Evolutionary conservation across 495 filamentous ascomycete species (phyloP), one percentile per base, ranked within the genome.

Genomic region (Penicillium herquei): DNA sequence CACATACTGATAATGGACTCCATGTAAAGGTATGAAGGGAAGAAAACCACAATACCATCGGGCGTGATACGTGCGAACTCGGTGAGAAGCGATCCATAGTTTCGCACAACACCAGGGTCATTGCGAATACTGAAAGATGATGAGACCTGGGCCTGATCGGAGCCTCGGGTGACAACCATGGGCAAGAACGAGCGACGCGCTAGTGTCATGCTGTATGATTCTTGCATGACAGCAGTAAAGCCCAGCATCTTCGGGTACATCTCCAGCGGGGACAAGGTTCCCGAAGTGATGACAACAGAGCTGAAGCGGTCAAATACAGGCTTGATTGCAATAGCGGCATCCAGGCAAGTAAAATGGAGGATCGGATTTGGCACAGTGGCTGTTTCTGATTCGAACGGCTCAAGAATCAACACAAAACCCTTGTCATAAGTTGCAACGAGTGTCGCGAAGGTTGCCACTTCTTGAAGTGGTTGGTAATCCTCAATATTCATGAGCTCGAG

Each of bases 211-310:
- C 81, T 83, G 76, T 98, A 99, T 2, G 95, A 98, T 68, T 98
- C 91, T 66, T 97, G 91, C 32, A 98, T 85, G 13, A 97, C 92
- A 10, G 91, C 87, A 3, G 76, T 80, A 72, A 99, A 99, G 41
- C 87, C 88, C 9, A 99, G 84, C 94, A 99, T 97, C 63, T 96
- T 96, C 0, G 95, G 95, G 67, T 98, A 99, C 92, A 99, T 98
- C 69, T 99, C 95, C 5, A 99, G 70, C 0, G 95, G 95, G 0
- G 94, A 97, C 49, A 99, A 87, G 3, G 95, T 99, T 63, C 95
- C 95, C 0, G 95, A 98, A 6, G 95, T 99, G 69, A 99, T 97
- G 70, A 99, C 92, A 51, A 99, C 95, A 7, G 95, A 97, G 65
- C 86, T 88, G 70, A 99, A 99, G 34, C 95, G 87, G 51, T 99